Evolutionary conservation across 2,329 filamentous ascomycete species (phyloP).

Genomic region (Monosporascus sp.): DNA sequence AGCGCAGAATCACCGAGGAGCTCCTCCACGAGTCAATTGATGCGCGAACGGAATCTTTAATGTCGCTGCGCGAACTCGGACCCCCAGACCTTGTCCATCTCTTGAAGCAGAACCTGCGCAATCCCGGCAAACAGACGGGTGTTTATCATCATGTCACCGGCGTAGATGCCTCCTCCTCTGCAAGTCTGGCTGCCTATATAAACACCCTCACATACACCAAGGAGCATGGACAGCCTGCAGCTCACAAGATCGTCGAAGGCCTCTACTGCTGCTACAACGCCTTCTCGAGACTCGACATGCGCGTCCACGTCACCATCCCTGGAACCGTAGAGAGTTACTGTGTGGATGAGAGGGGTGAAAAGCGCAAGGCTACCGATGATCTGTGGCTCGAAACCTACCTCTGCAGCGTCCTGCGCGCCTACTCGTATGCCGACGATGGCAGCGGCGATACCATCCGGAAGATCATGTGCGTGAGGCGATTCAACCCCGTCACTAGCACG

Average conservation of each 20-base stretch:
- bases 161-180: constrained; percentile 93
- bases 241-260: constrained; percentile 85
- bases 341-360: constrained; percentile 93
- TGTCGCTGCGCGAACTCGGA: constrained; percentile 82
- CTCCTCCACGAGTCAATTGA: constrained; percentile 87
- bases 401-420: constrained; percentile 88
- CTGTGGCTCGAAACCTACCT: constrained; percentile 97
- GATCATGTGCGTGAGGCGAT: constrained; percentile 92
- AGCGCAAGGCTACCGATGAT: constrained; percentile 85
- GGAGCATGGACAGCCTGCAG: constrained; percentile 68
- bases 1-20: constrained; percentile 80
- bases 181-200: constrained; percentile 94
- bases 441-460: constrained; percentile 92
- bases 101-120: constrained; percentile 65
- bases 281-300: constrained; percentile 96
- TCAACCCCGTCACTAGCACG: constrained; percentile 98
- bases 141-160: constrained; percentile 98
- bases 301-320: constrained; percentile 94
- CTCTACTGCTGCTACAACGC: constrained; percentile 99
- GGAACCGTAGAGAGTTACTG: constrained; percentile 96
- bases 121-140: constrained; percentile 66
- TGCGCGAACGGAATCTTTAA: constrained; percentile 82
- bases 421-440: constrained; percentile 94
- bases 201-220: constrained; percentile 86
- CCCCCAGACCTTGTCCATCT: constrained; percentile 95